These are phyloP conservation scores for Coprinopsis sp. DNA, from an alignment of 768 basidiomycete species.

Conservation along the genomic window DNA sequence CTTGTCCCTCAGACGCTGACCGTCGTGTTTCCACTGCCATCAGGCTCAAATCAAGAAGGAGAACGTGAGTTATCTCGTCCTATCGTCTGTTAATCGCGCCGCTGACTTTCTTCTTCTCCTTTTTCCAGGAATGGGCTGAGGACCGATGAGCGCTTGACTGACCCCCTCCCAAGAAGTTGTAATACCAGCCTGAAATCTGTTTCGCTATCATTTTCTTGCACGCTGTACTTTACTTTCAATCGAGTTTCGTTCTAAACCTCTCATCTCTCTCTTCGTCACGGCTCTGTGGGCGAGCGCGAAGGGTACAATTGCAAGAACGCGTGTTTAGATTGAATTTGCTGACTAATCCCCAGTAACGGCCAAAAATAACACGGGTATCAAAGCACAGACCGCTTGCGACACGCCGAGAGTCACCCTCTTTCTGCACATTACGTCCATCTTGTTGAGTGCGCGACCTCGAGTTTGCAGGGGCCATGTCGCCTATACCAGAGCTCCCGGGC, in stretches of 20 bases:
- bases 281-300: too few relatives aligned
- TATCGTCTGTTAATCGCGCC: slow-evolving; percentile 3
- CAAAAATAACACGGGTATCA: background rate
- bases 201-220: slow-evolving; percentile 14
- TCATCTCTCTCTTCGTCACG: background rate
- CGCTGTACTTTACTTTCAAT: slow-evolving; percentile 17
- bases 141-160: slow-evolving; percentile 69
- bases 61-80: slow-evolving; percentile 75
- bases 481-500: slow-evolving; percentile 72
- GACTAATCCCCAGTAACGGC: background rate
- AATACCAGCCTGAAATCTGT: slow-evolving; percentile 10
- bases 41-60: slow-evolving; percentile 99
- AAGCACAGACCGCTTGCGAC: too few relatives aligned
- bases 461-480: slow-evolving; percentile 35
- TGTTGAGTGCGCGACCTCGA: background rate
- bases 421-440: slow-evolving; percentile 38
- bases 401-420: too few relatives aligned
- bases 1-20: slow-evolving; percentile 10
- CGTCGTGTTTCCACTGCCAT: slow-evolving; percentile 10
- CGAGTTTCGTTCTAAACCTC: slow-evolving; percentile 14
- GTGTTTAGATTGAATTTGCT: too few relatives aligned
- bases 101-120: slow-evolving; percentile 16
- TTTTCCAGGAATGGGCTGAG: slow-evolving; percentile 83
- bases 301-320: too few relatives aligned
- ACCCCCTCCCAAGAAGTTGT: too few relatives aligned